phyloP scores from a whole-genome alignment of 1,284 basidiomycete genomes.

The Cutaneotrichosporon daszewskae region DNA sequence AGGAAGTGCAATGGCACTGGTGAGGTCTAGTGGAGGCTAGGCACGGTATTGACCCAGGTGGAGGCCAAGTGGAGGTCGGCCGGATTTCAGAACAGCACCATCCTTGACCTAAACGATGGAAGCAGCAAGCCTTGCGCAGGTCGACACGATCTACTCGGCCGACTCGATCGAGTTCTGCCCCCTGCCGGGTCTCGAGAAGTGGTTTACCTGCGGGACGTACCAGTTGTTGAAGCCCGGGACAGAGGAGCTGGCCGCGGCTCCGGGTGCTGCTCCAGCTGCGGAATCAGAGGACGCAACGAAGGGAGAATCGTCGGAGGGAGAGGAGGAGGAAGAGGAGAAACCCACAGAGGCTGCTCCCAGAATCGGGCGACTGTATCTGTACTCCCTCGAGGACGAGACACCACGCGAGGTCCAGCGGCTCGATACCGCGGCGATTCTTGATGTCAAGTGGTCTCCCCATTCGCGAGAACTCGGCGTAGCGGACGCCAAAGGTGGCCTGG shows the following conservation, averaged over 20 bases:
- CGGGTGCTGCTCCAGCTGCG: background rate
- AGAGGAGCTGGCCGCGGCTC: conserved; percentile 5
- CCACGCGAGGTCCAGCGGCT: conserved; percentile 59
- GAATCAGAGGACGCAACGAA: background rate
- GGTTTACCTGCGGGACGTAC: conserved; percentile 88
- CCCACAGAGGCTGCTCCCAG: conserved; percentile 40
- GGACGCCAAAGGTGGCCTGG: conserved; percentile 73
- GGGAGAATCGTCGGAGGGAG: conserved; percentile 5
- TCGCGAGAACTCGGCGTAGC: conserved; percentile 58
- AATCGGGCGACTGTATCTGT: conserved; percentile 49
- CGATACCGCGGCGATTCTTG: conserved; percentile 74
- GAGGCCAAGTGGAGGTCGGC: too few relatives aligned
- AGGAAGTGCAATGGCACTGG: too few relatives aligned
- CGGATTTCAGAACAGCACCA: too few relatives aligned
- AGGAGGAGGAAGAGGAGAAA: conserved; percentile 5
- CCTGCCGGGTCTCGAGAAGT: conserved; percentile 53
- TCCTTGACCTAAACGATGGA: too few relatives aligned
- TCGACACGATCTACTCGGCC: conserved; percentile 77
- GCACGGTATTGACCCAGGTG: too few relatives aligned
- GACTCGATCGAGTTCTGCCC: conserved; percentile 88
- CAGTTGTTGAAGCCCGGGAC: conserved; percentile 51
- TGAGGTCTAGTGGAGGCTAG: too few relatives aligned
- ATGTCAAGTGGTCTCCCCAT: conserved; percentile 74
- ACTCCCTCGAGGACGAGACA: conserved; percentile 5
- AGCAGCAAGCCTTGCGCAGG: conserved; percentile 21